A percentile compares a stretch with the other conserved stretches of the same genome.
Conservation (phyloP, 1,284 basidiomycete species). For the Austroboletus niveus region DNA sequence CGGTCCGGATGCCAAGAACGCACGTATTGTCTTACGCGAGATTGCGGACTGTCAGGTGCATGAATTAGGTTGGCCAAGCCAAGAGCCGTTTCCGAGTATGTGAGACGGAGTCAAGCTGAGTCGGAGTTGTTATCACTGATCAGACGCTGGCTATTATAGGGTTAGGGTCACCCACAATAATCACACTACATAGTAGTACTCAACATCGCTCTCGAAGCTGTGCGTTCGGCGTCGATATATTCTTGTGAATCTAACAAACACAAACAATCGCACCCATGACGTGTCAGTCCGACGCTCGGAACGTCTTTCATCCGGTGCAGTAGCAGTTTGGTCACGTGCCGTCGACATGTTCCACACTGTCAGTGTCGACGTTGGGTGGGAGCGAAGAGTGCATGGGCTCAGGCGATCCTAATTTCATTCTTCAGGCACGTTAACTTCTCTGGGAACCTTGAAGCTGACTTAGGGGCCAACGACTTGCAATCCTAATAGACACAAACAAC, state of each 20-base stretch:
- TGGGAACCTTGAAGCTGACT: neutral
- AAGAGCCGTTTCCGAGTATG: neutral
- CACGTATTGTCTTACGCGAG: slow-evolving; percentile 16
- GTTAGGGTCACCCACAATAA: slow-evolving; percentile 1
- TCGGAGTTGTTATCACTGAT: neutral
- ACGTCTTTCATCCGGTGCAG: too few relatives aligned
- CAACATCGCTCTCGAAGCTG: too few relatives aligned
- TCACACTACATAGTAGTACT: too few relatives aligned
- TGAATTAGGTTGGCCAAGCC: slow-evolving; percentile 3
- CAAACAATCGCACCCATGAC: neutral
- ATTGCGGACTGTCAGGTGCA: slow-evolving; percentile 1
- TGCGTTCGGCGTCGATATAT: neutral
- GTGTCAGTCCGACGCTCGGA: too few relatives aligned
- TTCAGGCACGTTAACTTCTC: too few relatives aligned
- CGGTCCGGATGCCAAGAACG: slow-evolving; percentile 16
- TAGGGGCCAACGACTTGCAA: neutral
- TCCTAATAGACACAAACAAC: slow-evolving; percentile 20
- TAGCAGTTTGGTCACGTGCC: too few relatives aligned
- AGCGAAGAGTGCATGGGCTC: too few relatives aligned
- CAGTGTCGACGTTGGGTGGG: too few relatives aligned
- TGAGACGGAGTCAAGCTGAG: neutral
- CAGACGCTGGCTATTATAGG: neutral
- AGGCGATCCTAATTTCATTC: too few relatives aligned
- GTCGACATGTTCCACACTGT: too few relatives aligned
- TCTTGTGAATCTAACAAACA: neutral